Percentiles rank a stretch among this genome's conserved stretches.
Conservation (phyloP, 2,329 filamentous ascomycete genomes). For the Cladosporium sp. region DNA sequence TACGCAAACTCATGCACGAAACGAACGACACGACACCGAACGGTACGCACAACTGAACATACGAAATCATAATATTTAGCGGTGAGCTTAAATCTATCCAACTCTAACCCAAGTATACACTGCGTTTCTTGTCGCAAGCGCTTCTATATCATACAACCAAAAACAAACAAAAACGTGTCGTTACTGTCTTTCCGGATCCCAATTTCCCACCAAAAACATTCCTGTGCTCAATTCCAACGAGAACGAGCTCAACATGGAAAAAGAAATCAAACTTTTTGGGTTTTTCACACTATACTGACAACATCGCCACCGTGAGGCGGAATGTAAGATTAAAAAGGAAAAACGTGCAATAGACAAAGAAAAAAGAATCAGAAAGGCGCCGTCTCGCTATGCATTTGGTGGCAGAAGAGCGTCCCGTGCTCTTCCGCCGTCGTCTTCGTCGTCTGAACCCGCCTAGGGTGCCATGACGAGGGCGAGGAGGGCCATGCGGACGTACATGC, state of each 20-base stretch:
- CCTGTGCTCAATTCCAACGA: background rate
- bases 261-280: background rate
- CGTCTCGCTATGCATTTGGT: constrained; percentile 5
- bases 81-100: background rate
- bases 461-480: constrained; percentile 90
- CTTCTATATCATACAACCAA: background rate
- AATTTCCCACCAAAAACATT: background rate
- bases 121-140: background rate
- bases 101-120: background rate
- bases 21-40: background rate
- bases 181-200: background rate
- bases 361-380: background rate
- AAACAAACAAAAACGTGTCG: background rate
- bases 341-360: background rate
- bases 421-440: constrained; percentile 14
- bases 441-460: constrained; percentile 36
- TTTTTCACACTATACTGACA: background rate
- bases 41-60: background rate
- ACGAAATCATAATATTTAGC: background rate
- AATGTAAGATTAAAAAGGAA: background rate
- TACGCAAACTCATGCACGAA: background rate
- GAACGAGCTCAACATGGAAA: background rate
- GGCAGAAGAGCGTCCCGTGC: background rate
- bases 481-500: constrained; percentile 97
- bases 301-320: background rate